Conservation (phyloP, 1,284 basidiomycete species). For the Ganoderma sp. region DNA sequence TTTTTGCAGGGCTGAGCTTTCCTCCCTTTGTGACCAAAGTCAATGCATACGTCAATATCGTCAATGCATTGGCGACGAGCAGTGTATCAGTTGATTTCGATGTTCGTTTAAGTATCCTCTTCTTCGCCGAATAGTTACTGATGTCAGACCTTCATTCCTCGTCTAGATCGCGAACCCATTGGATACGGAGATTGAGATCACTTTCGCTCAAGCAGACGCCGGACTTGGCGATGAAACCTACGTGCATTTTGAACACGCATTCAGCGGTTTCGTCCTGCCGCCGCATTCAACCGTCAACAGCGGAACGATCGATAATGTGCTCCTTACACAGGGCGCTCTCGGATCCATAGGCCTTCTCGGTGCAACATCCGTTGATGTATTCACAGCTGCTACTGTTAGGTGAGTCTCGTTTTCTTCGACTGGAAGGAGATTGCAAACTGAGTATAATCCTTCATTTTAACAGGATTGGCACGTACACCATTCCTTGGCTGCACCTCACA, state of each 20-base stretch:
- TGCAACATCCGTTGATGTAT: constrained; percentile 57
- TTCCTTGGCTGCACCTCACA: constrained; percentile 31
- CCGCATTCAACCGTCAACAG: constrained; percentile 63
- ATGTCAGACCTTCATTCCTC: neutral
- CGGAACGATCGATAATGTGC: constrained; percentile 58
- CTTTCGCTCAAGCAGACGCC: constrained; percentile 61
- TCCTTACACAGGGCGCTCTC: constrained; percentile 61
- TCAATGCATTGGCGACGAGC: constrained; percentile 52
- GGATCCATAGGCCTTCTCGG: constrained; percentile 61
- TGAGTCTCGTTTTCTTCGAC: neutral
- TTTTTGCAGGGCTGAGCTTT: constrained; percentile 42
- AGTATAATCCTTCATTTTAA: neutral
- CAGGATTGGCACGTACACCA: constrained; percentile 13
- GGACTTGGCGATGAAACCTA: constrained; percentile 57
- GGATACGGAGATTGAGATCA: constrained; percentile 59
- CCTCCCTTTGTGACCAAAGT: constrained; percentile 51
- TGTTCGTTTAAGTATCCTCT: neutral
- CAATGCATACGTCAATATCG: constrained; percentile 56
- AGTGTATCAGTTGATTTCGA: constrained; percentile 61
- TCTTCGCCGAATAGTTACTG: neutral
- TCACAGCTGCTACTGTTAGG: constrained; percentile 52
- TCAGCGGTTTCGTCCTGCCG: constrained; percentile 61
- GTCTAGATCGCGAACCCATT: constrained; percentile 54
- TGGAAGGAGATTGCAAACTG: neutral
- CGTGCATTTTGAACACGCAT: constrained; percentile 61